Evolutionary conservation across 306 rosid genomes (phyloP), one percentile per base, ranked within the genome.

Genomic region (Elaeagnus macrophylla): DNA sequence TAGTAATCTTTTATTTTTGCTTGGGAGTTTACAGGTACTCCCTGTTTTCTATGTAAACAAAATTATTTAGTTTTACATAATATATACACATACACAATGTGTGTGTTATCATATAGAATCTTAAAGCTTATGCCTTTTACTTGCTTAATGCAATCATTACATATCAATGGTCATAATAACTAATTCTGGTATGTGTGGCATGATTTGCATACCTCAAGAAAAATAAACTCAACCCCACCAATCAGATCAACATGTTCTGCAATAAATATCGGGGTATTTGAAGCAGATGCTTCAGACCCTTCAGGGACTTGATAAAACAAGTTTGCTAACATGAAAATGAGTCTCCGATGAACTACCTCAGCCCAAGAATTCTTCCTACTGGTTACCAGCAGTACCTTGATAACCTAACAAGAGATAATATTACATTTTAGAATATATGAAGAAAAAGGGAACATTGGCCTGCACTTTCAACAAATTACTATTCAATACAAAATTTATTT

Each of bases 351-450:
- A 68, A 93, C 99, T 73, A 93, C 66, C 59, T 87, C 99, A 65
- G 95, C 99, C 99, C 99, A 93, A 65, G 94, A 79, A 73, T 93
- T 81, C 72, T 49, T 70, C 81, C 94, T 73, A 76, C 99, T 88
- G 70, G 56, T 73, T 75, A 71, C 73, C 60, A 93, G 56, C 51
- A 93, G 84, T 76, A 59, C 81, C 76, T 77, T 84, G 61, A 84
- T 56, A 71, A 93, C 99, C 99, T 93, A 75, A 25, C 32, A 25
- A 25, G 32, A 35, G 16, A 73, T 64, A 9, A 65, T 18, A 53
- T 41, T 52, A 38, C 25, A 39, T 48, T 59, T 54, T 43, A 76
- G 62, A 72, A 73, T 65, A 75, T 52, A 25, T 25, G 32, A 25
- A 25, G 32, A 25, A 25, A 25, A 25, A 25, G 4, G 32, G 32